Conservation (phyloP, 2,329 filamentous ascomycete genomes). For the Aspergillus flavus region DNA sequence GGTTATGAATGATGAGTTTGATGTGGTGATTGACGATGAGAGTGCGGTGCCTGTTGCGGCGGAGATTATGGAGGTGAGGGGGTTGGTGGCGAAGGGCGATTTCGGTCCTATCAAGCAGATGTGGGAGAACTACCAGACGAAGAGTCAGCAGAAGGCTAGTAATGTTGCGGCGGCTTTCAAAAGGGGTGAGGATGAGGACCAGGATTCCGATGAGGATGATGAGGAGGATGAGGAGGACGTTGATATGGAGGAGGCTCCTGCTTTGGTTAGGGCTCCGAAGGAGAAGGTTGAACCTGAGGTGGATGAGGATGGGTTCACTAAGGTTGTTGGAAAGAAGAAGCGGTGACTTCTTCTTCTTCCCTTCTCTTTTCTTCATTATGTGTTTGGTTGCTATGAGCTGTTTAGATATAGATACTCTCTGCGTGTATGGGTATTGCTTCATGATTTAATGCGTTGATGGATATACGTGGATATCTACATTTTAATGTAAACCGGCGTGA, state of each 20-base stretch:
- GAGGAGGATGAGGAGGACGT: slow-evolving; percentile 62
- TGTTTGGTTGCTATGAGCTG: not conserved
- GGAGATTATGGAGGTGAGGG: slow-evolving; percentile 69
- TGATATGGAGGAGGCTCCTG: slow-evolving; percentile 71
- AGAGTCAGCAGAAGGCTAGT: slow-evolving; percentile 35
- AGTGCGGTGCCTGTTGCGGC: slow-evolving; percentile 73
- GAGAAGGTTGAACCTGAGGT: slow-evolving; percentile 71
- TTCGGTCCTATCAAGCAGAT: slow-evolving; percentile 67
- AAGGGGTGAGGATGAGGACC: slow-evolving; percentile 53
- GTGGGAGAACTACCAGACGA: slow-evolving; percentile 50
- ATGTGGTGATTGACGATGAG: slow-evolving; percentile 88
- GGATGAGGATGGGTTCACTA: slow-evolving; percentile 81
- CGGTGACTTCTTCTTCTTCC: slow-evolving; percentile 34
- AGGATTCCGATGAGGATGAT: slow-evolving; percentile 58
- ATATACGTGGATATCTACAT: slow-evolving; percentile 6
- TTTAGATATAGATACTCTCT: slow-evolving; percentile 9
- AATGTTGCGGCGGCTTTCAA: slow-evolving; percentile 37
- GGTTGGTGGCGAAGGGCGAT: slow-evolving; percentile 65
- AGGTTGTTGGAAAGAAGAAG: slow-evolving; percentile 70
- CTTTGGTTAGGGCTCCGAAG: slow-evolving; percentile 58
- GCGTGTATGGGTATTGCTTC: slow-evolving; percentile 7
- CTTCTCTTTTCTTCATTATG: slow-evolving; percentile 5
- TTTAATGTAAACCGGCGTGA: not conserved
- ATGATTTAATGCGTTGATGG: slow-evolving; percentile 2
- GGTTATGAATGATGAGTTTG: slow-evolving; percentile 94